A percentile compares a stretch with the other conserved stretches of the same genome.
Evolutionary conservation across 1,139 yeast genomes (phyloP).

Genomic region (Pichia sp.): DNA sequence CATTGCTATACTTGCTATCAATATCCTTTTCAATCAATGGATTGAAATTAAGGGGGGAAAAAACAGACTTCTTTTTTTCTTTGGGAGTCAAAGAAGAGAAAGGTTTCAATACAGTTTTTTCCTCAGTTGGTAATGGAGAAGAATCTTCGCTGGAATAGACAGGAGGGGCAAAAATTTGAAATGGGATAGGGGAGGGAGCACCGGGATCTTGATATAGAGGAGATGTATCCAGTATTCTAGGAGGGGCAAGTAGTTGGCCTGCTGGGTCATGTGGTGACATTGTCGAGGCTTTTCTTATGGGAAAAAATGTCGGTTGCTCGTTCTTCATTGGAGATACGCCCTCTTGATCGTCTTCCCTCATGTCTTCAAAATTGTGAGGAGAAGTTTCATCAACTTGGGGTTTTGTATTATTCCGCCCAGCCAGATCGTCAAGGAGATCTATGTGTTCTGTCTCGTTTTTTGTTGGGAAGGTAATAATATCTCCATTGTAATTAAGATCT

Average conservation of each 20-base stretch:
- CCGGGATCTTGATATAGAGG: constrained; percentile 77
- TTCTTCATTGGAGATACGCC: background rate
- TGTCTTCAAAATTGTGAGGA: background rate
- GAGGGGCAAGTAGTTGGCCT: background rate
- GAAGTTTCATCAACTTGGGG: constrained; percentile 35
- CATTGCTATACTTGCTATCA: constrained; percentile 78
- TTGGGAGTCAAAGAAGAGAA: constrained; percentile 11
- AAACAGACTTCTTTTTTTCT: constrained; percentile 48
- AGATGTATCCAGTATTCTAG: constrained; percentile 8
- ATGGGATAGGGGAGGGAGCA: constrained; percentile 68
- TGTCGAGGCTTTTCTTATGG: background rate
- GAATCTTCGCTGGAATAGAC: constrained; percentile 21
- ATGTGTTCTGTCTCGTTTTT: background rate
- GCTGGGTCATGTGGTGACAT: background rate
- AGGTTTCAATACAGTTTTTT: background rate
- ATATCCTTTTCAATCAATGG: constrained; percentile 71
- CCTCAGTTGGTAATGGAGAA: constrained; percentile 11
- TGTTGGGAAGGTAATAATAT: background rate
- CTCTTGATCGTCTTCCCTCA: background rate
- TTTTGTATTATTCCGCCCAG: constrained; percentile 10
- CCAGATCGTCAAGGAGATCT: background rate
- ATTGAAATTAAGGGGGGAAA: constrained; percentile 76
- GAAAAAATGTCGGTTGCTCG: background rate
- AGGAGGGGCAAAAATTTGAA: constrained; percentile 46
- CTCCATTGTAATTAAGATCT: background rate